Base-by-base conservation (phyloP, 176 grass and related monocot species). In the Cymbopogon citratus region DNA sequence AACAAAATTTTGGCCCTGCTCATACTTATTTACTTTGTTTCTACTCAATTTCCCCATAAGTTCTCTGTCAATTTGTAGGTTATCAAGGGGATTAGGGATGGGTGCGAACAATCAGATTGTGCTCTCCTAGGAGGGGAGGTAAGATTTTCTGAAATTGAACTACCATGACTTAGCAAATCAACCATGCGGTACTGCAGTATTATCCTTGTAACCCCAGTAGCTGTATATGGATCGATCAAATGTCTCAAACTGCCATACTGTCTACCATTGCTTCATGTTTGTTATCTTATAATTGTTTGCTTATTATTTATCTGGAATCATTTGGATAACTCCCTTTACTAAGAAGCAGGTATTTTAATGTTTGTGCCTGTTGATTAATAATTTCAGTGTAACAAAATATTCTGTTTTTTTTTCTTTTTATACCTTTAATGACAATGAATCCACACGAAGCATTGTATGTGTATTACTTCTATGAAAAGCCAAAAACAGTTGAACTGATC, bases 71-170 rank as follows among this genome's bases (percentile, higher is more conserved):
- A 63, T 28, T 63, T 6, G 25, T 63, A 63, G 60, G 60, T 63
- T 63, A 63, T 63, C 60, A 63, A 63, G 60, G 60, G 60, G 24
- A 63, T 99, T 91, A 85, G 95, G 41, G 80, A 91, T 77, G 96
- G 92, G 52, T 99, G 96, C 77, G 79, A 85, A 78, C 96, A 95
- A 74, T 93, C 96, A 21, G 71, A 91, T 85, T 99, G 96, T 80
- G 89, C 25, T 80, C 85, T 95, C 3, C 77, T 99, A 7, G 92
- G 96, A 82, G 96, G 96, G 13, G 92, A 99, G 96, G 96, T 99
- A 80, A 80, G 23, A 9, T 40, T 76, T 80, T 48, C 65, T 80
- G 15, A 35, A 40, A 39, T 71, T 38, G 19, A 40, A 46, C 61
- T 38, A 36, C 5, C n/a, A 61, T 59, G 9, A 46, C 69, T 48